phyloP scores from a whole-genome alignment of 176 grass and related monocot genomes.

The Triticum dicoccoides region DNA sequence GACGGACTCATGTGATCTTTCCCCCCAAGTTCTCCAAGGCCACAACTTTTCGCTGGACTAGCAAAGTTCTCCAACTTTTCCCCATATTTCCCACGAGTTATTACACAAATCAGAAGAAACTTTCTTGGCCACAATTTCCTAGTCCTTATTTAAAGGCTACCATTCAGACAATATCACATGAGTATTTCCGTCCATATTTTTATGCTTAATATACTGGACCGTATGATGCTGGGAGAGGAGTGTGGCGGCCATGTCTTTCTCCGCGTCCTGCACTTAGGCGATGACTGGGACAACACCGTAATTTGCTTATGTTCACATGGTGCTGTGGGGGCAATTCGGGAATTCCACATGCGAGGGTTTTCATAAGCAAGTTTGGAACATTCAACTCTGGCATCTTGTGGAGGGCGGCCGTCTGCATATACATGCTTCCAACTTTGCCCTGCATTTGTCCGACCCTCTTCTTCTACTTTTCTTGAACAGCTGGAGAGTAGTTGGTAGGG shows the following conservation, averaged over 20 bases:
- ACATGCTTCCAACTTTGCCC: slow-evolving; percentile 28
- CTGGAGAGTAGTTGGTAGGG: neutral
- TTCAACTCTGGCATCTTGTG: slow-evolving; percentile 28
- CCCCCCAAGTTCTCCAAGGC: neutral
- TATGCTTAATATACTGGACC: slow-evolving; percentile 17
- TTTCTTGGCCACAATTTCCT: neutral
- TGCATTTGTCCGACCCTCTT: slow-evolving; percentile 8
- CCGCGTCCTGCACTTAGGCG: neutral
- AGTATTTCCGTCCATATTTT: neutral
- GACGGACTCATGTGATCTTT: neutral
- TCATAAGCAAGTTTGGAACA: slow-evolving; percentile 28
- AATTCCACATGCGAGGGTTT: slow-evolving; percentile 49
- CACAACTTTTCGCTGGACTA: neutral
- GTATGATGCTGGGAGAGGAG: slow-evolving; percentile 19
- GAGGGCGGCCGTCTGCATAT: slow-evolving; percentile 20
- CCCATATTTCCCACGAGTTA: neutral
- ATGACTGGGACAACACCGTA: slow-evolving; percentile 23
- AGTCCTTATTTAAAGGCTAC: neutral
- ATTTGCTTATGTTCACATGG: slow-evolving; percentile 1
- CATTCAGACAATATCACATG: neutral
- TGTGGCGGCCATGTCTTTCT: slow-evolving; percentile 35
- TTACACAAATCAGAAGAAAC: neutral
- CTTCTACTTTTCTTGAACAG: neutral
- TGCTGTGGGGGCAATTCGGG: slow-evolving; percentile 35
- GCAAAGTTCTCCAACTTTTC: neutral